Conservation (phyloP, 2,329 filamentous ascomycete genomes). For the Claviceps sp. region DNA sequence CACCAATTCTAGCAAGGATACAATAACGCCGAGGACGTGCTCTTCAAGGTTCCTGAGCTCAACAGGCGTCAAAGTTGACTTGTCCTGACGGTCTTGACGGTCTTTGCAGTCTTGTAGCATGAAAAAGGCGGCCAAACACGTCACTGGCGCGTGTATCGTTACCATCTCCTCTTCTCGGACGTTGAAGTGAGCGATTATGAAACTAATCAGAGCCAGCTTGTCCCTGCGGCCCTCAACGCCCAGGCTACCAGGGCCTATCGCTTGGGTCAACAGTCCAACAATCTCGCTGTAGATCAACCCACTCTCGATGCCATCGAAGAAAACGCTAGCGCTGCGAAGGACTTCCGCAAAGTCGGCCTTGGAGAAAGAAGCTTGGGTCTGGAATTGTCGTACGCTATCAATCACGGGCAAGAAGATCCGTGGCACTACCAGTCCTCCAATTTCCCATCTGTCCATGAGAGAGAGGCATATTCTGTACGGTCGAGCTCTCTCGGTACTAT, state of each 20-base stretch:
- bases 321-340: conserved; percentile 81
- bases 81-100: conserved; percentile 19
- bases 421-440: conserved; percentile 78
- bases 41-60: conserved; percentile 17
- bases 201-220: conserved; percentile 61
- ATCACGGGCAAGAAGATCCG: conserved; percentile 81
- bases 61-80: conserved; percentile 19
- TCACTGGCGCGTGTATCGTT: conserved; percentile 66
- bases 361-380: conserved; percentile 44
- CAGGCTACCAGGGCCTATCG: conserved; percentile 35
- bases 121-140: conserved; percentile 43
- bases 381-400: conserved; percentile 64
- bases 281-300: conserved; percentile 83
- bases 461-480: conserved; percentile 89
- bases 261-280: conserved; percentile 49
- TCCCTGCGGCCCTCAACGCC: conserved; percentile 36
- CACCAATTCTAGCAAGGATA: conserved; percentile 47
- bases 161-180: conserved; percentile 94
- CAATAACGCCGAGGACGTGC: conserved; percentile 33
- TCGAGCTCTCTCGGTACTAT: conserved; percentile 51
- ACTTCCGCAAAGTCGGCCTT: conserved; percentile 72
- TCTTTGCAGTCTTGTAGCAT: conserved; percentile 44
- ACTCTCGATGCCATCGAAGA: conserved; percentile 95
- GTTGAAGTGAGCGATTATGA: conserved; percentile 81
- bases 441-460: conserved; percentile 96